Evolutionary conservation across 176 grass and related monocot species (phyloP), one percentile per base, ranked within the genome.

Genomic region (Oryza longistaminata): DNA sequence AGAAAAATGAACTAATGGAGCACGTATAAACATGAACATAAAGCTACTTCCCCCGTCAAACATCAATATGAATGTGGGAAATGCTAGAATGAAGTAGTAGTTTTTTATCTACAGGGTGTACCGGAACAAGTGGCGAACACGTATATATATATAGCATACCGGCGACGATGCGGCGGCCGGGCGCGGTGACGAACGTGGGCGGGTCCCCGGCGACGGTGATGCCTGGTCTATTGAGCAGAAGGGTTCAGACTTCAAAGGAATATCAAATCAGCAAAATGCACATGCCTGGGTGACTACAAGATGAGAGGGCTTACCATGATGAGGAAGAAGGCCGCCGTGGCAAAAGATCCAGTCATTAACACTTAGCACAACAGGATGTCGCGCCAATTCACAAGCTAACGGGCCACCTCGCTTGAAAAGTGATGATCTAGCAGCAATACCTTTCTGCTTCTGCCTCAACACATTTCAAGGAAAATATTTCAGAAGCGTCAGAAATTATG

Each of bases 261-360:
- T 25, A 71, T 10, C 15, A 64, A 12, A 0, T 78, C 12, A 44
- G 49, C 6, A 9, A 68, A 68, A 11, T 45, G 34, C 52, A 7
- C 39, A 61, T 14, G 5, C 2, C 35, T 1, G 21, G 64, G 55
- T 14, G 24, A 35, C 65, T 50, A 10, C 68, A 71, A 53, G n/a
- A 22, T 9, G 45, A 67, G 70, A 11, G 40, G 50, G 6, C 82
- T 87, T 88, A 99, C 93, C 91, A 86, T 99, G 93, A 94, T 96
- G 96, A 50, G 96, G 96, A 74, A 94, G 91, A 85, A 99, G 96
- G 44, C 91, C 96, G 53, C 96, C 96, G 88, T 99, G 96, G 76
- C 96, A 99, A 82, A 99, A 99, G 34, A 96, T 79, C 96, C 91
- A 96, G 26, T 96, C 91, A 86, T 99, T 91, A 39, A 99, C 72